Percentiles rank a stretch among this genome's conserved stretches.
phyloP scores from a whole-genome alignment of 805 yeast species.

The Candida patagonica region DNA sequence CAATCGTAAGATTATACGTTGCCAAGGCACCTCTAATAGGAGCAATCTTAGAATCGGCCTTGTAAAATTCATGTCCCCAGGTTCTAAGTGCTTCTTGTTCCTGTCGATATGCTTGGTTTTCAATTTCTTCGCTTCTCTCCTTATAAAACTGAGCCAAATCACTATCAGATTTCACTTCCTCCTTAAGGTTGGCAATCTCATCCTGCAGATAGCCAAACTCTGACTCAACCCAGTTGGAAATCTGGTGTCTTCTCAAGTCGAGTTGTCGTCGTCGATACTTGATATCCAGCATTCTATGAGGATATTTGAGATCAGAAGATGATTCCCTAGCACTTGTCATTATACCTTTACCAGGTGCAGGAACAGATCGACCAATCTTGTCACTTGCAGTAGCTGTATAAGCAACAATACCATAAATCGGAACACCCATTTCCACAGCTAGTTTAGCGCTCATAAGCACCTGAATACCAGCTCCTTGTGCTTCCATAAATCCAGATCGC shows the following conservation, averaged over 20 bases:
- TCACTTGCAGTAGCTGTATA: conserved; percentile 95
- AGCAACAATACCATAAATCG: conserved; percentile 92
- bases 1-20: conserved; percentile 83
- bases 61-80: conserved; percentile 94
- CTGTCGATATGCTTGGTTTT: conserved; percentile 78
- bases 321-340: conserved; percentile 95
- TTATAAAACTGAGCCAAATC: conserved; percentile 44
- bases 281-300: conserved; percentile 74
- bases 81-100: conserved; percentile 79
- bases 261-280: conserved; percentile 92
- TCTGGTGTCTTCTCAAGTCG: conserved; percentile 64
- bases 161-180: conserved; percentile 36
- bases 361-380: conserved; percentile 97
- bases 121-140: conserved; percentile 82
- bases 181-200: conserved; percentile 51
- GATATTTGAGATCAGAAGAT: conserved; percentile 69
- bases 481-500: conserved; percentile 98
- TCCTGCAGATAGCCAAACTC: conserved; percentile 64
- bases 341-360: conserved; percentile 99
- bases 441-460: conserved; percentile 90
- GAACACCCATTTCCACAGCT: conserved; percentile 98
- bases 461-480: conserved; percentile 99
- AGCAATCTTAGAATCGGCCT: conserved; percentile 85
- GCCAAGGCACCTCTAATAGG: conserved; percentile 97
- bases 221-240: conserved; percentile 73